These are phyloP conservation scores for Hymenoscyphus fructigenus DNA, from an alignment of 2,329 filamentous ascomycete species.

Conservation along the genomic window DNA sequence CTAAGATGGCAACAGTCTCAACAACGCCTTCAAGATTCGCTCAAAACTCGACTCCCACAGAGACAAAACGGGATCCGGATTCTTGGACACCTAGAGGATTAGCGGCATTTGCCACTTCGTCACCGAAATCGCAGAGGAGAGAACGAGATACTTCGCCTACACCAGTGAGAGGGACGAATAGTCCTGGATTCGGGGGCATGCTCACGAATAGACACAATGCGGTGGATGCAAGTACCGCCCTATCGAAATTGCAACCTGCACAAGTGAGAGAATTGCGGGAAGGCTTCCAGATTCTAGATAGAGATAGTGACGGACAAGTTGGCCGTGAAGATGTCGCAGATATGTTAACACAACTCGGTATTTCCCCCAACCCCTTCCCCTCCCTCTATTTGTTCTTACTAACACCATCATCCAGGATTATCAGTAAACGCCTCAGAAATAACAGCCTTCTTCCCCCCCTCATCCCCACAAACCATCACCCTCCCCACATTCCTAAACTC, in stretches of 20 bases:
- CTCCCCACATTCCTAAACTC: constrained; percentile 84
- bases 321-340: constrained; percentile 81
- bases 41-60: constrained; percentile 41
- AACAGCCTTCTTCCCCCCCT: constrained; percentile 79
- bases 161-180: constrained; percentile 23
- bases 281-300: constrained; percentile 89
- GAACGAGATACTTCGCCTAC: constrained; percentile 38
- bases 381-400: background rate
- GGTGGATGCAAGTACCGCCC: constrained; percentile 45
- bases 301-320: constrained; percentile 81
- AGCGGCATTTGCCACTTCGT: constrained; percentile 30
- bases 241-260: constrained; percentile 74
- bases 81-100: constrained; percentile 36
- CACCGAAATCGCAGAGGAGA: constrained; percentile 18
- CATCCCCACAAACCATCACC: constrained; percentile 69
- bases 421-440: constrained; percentile 70
- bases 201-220: constrained; percentile 21
- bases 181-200: constrained; percentile 33
- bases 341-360: constrained; percentile 83
- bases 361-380: constrained; percentile 8
- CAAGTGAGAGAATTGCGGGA: constrained; percentile 88
- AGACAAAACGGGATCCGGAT: constrained; percentile 37
- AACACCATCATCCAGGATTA: constrained; percentile 56
- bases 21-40: constrained; percentile 46
- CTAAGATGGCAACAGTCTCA: constrained; percentile 41